Evolutionary conservation across 2,329 filamentous ascomycete genomes (phyloP).

Genomic region (Fusarium coffeatum): DNA sequence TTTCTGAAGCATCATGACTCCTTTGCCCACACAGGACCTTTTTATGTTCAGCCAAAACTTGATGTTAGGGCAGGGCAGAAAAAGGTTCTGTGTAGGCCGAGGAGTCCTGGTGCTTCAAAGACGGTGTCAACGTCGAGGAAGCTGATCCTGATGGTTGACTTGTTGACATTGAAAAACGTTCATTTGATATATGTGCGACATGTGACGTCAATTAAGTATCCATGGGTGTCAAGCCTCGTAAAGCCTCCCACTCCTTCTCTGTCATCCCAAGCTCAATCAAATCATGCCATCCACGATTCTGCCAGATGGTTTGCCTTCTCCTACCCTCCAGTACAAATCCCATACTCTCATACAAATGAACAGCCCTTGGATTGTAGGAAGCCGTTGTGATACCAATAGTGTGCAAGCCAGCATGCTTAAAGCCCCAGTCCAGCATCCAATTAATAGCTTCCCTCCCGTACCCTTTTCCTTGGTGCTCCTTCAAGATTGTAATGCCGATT

Average conservation of each 20-base stretch:
- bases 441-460: constrained; percentile 19
- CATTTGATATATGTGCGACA: too few species aligned
- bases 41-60: not conserved
- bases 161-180: not conserved
- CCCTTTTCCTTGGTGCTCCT: constrained; percentile 10
- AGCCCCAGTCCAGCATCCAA: constrained; percentile 25
- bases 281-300: constrained; percentile 57
- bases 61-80: not conserved
- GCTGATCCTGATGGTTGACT: not conserved
- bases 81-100: too few species aligned
- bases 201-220: not conserved
- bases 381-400: constrained; percentile 7
- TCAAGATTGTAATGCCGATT: constrained; percentile 2
- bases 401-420: constrained; percentile 14
- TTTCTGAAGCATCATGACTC: not conserved
- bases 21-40: not conserved
- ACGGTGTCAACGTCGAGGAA: not conserved
- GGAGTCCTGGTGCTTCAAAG: too few species aligned
- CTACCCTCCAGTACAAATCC: constrained; percentile 9
- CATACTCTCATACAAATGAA: constrained; percentile 8
- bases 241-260: constrained; percentile 53
- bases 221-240: not conserved
- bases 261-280: constrained; percentile 53
- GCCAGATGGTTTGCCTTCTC: constrained; percentile 53
- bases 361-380: not conserved